Evolutionary conservation across 345 rosid genomes (phyloP).

Genomic region (Rubroshorea leprosula): DNA sequence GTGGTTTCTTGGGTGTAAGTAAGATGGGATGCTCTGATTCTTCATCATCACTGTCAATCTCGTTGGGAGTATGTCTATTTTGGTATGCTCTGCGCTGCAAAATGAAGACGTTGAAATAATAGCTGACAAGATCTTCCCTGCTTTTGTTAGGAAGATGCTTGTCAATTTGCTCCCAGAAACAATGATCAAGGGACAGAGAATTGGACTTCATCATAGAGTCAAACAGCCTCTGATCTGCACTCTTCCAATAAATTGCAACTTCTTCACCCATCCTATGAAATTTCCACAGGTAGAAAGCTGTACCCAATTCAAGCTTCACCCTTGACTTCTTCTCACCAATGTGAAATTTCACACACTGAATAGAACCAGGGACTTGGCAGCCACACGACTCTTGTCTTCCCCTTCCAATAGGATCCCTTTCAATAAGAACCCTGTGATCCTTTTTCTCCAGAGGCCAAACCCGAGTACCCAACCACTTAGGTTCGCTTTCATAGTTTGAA

Average conservation of each 20-base stretch:
- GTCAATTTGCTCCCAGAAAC: constrained; percentile 46
- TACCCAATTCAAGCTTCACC: constrained; percentile 56
- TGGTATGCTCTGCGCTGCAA: constrained; percentile 70
- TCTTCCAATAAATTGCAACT: constrained; percentile 43
- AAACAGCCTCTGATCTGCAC: constrained; percentile 44
- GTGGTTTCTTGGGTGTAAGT: neutral
- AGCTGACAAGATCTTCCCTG: constrained; percentile 57
- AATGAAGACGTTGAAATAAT: constrained; percentile 72
- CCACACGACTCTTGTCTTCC: constrained; percentile 82
- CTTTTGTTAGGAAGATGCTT: constrained; percentile 40
- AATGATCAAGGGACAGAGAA: constrained; percentile 7
- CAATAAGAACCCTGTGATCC: constrained; percentile 37
- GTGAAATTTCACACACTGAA: constrained; percentile 73
- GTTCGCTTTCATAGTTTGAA: constrained; percentile 41
- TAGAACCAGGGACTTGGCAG: constrained; percentile 53
- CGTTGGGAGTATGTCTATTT: constrained; percentile 44
- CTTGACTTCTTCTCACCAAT: constrained; percentile 35
- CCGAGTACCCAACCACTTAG: constrained; percentile 71
- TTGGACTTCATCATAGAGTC: constrained; percentile 33
- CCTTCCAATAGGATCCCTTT: constrained; percentile 83
- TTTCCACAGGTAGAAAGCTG: constrained; percentile 53
- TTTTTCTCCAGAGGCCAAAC: constrained; percentile 60
- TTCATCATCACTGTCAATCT: constrained; percentile 65
- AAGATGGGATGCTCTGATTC: neutral
- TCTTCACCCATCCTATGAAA: constrained; percentile 71